Conservation (phyloP, 768 basidiomycete species). For the Rhizopogon salebrosus region DNA sequence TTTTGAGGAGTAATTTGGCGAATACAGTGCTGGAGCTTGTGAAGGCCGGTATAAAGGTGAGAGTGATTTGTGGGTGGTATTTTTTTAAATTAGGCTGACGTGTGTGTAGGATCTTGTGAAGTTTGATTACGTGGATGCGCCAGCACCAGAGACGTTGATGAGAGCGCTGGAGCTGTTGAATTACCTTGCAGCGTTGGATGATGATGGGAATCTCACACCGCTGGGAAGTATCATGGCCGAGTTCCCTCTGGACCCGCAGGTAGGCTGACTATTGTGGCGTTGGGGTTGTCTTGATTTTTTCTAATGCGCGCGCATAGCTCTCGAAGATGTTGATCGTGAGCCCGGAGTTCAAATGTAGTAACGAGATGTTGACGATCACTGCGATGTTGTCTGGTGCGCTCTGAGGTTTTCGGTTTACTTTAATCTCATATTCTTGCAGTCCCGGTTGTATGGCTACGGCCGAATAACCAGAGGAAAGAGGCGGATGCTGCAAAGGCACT, state of each 20-base stretch:
- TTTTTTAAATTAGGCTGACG: conserved; percentile 1
- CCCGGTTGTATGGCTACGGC: conserved; percentile 92
- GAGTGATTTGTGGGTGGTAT: conserved; percentile 2
- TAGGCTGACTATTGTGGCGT: conserved; percentile 23
- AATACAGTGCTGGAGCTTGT: conserved; percentile 92
- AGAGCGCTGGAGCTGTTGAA: conserved; percentile 92
- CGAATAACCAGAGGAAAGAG: conserved; percentile 80
- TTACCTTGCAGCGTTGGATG: conserved; percentile 87
- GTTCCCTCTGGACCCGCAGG: conserved; percentile 98
- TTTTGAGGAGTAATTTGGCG: conserved; percentile 87
- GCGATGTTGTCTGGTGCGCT: conserved; percentile 86
- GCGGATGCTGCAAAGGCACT: conserved; percentile 90
- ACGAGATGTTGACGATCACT: conserved; percentile 91
- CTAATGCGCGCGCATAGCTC: conserved; percentile 34
- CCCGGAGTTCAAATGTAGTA: conserved; percentile 93
- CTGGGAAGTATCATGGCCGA: conserved; percentile 94
- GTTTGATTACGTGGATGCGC: conserved; percentile 90
- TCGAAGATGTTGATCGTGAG: conserved; percentile 93
- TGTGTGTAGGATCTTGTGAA: conserved; percentile 61
- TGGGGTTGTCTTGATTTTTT: not conserved
- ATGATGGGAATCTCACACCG: conserved; percentile 85
- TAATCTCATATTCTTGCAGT: conserved; percentile 27
- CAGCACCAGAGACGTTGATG: conserved; percentile 96
- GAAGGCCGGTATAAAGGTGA: conserved; percentile 86
- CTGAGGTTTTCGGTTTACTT: not conserved